Conservation (phyloP, 2,329 filamentous ascomycete genomes). For the Ilyonectria sp. region DNA sequence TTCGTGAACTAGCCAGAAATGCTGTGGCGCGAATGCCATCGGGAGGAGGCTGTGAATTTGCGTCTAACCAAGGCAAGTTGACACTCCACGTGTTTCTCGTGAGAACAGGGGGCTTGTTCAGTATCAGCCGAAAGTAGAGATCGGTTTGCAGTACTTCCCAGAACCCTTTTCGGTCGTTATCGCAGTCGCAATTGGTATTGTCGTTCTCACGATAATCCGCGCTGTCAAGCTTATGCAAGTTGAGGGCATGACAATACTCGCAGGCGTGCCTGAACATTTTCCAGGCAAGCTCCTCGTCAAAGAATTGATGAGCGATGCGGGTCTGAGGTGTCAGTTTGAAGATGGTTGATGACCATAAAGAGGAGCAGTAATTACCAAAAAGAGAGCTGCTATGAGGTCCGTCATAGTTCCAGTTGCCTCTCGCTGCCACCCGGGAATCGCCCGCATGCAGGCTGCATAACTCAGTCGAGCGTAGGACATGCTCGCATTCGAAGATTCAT, state of each 20-base stretch:
- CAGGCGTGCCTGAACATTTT: constrained; percentile 49
- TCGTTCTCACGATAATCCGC: constrained; percentile 34
- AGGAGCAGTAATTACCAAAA: constrained; percentile 37
- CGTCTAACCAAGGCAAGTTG: constrained; percentile 51
- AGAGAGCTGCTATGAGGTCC: constrained; percentile 50
- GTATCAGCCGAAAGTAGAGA: constrained; percentile 50
- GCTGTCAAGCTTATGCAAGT: constrained; percentile 51
- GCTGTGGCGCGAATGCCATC: constrained; percentile 44
- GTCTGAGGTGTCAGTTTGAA: constrained; percentile 38
- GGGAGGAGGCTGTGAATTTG: constrained; percentile 34
- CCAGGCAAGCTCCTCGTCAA: constrained; percentile 53
- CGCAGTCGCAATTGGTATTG: constrained; percentile 33
- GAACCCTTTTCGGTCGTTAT: constrained; percentile 49
- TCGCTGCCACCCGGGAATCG: constrained; percentile 49
- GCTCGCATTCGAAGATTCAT: constrained; percentile 28
- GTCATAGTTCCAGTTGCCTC: constrained; percentile 50
- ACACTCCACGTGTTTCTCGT: constrained; percentile 50
- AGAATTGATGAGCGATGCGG: constrained; percentile 49
- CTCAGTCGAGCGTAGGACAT: constrained; percentile 43
- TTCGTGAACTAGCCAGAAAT: constrained; percentile 48
- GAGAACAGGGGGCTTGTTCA: constrained; percentile 49
- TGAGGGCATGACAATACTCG: constrained; percentile 50
- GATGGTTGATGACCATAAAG: fast-evolving
- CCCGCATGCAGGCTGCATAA: constrained; percentile 50
- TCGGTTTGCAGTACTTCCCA: constrained; percentile 54